These are phyloP conservation scores for Xerocomus spinulosus DNA, from an alignment of 768 basidiomycete genomes.

Conservation along the genomic window DNA sequence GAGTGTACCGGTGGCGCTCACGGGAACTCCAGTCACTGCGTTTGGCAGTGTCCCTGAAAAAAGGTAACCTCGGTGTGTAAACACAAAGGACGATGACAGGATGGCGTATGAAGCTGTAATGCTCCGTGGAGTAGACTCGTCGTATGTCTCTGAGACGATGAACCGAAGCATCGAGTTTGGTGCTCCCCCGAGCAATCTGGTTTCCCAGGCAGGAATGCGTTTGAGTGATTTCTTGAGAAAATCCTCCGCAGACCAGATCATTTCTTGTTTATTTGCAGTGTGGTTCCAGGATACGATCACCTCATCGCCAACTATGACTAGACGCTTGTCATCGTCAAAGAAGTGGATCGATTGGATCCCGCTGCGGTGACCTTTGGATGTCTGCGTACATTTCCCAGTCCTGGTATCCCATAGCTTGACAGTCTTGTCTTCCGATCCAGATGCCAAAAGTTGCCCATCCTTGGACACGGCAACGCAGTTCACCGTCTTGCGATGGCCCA, in stretches of 20 bases:
- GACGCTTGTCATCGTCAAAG: conserved; percentile 6
- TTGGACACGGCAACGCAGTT: conserved; percentile 18
- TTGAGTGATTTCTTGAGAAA: background rate
- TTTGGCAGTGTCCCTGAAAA: background rate
- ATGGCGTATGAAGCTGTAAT: background rate
- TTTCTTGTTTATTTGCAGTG: background rate
- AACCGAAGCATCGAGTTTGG: no score
- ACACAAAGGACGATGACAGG: conserved; percentile 5
- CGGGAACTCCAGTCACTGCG: background rate
- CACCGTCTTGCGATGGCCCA: conserved; percentile 16
- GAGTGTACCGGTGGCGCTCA: no score
- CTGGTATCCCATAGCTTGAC: conserved; percentile 21
- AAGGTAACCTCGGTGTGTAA: background rate
- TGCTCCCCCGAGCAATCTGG: background rate
- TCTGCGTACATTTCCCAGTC: conserved; percentile 12
- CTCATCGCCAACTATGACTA: conserved; percentile 8
- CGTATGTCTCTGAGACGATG: no score
- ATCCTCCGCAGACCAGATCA: conserved; percentile 4
- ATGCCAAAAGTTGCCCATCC: conserved; percentile 14
- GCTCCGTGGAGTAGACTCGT: background rate
- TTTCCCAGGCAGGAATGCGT: conserved; percentile 3
- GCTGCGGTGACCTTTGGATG: conserved; percentile 12
- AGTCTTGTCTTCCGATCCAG: conserved; percentile 24
- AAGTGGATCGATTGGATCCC: conserved; percentile 15
- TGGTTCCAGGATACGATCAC: conserved; percentile 7